Percentiles rank a stretch among this genome's conserved stretches.
phyloP scores from a whole-genome alignment of 371 early-diverging fungal species.

The Nematocida ausubeli region DNA sequence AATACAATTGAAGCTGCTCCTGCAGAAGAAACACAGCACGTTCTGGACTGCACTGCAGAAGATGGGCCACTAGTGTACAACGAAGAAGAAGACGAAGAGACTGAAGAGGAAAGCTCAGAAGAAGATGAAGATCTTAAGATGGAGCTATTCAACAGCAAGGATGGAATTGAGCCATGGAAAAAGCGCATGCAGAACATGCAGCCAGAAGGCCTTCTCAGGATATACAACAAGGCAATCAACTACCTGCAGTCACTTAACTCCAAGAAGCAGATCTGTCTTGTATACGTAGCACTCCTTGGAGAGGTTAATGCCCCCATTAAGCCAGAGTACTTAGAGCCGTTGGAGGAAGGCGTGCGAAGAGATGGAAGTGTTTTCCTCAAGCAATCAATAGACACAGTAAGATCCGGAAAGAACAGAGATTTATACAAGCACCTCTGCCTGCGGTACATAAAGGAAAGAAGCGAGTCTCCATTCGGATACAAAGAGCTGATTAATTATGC shows the following conservation, averaged over 20 bases:
- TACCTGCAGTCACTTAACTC: conserved; percentile 17
- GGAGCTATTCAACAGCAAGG: conserved; percentile 52
- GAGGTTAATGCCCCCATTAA: background rate
- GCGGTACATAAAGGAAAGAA: conserved; percentile 21
- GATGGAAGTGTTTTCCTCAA: conserved; percentile 41
- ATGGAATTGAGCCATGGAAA: conserved; percentile 23
- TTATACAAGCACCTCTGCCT: conserved; percentile 7
- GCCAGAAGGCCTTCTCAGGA: background rate
- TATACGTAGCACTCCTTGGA: background rate
- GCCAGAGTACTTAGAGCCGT: background rate
- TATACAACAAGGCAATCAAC: conserved; percentile 8
- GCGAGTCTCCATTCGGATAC: conserved; percentile 37
- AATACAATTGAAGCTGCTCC: conserved; percentile 2
- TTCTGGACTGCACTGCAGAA: background rate
- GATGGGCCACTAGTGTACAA: background rate
- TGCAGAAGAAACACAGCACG: conserved; percentile 1
- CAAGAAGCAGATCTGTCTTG: conserved; percentile 4
- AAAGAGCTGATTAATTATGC: conserved; percentile 29
- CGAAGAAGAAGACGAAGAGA: background rate
- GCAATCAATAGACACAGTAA: conserved; percentile 14
- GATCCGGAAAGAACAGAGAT: background rate
- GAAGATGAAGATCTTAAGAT: conserved; percentile 43
- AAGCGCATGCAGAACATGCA: conserved; percentile 31
- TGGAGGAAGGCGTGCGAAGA: conserved; percentile 33
- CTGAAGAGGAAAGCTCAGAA: background rate